phyloP scores from a whole-genome alignment of 2,329 filamentous ascomycete genomes.

The Colletotrichum lini region DNA sequence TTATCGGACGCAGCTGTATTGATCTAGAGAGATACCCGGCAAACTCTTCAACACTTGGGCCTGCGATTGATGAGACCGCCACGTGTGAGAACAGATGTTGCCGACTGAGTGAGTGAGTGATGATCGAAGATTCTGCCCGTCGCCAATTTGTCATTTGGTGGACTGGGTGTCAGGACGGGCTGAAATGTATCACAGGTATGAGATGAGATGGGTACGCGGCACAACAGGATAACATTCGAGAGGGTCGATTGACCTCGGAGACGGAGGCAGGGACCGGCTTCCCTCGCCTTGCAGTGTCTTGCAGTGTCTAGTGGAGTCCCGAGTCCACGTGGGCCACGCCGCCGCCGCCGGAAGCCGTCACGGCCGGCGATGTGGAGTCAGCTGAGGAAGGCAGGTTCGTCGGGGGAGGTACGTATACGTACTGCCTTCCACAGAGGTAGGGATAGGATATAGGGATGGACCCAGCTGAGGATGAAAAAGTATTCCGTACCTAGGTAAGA shows the following conservation, averaged over 20 bases:
- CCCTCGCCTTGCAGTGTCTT: neutral
- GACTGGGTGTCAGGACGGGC: neutral
- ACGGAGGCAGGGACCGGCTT: neutral
- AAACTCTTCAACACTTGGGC: neutral
- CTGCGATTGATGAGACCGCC: neutral
- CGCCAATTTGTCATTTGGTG: neutral
- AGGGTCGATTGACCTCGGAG: neutral
- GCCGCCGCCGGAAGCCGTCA: neutral
- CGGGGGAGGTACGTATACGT: neutral
- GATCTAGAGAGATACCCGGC: constrained; percentile 4
- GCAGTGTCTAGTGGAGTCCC: neutral
- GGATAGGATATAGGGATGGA: too few relatives aligned
- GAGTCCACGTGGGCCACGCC: constrained; percentile 5
- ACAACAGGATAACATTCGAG: neutral
- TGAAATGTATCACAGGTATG: neutral
- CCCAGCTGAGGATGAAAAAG: too few relatives aligned
- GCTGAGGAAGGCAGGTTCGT: neutral
- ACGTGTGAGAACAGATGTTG: too few relatives aligned
- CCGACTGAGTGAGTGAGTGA: too few relatives aligned
- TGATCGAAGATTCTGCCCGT: too few relatives aligned
- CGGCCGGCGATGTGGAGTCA: neutral
- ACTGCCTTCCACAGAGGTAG: too few relatives aligned
- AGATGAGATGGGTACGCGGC: neutral
- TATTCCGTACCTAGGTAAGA: too few relatives aligned
- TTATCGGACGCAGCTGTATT: neutral